These are phyloP conservation scores for Pterula multifida DNA, from an alignment of 1,284 basidiomycete genomes.

Conservation along the genomic window DNA sequence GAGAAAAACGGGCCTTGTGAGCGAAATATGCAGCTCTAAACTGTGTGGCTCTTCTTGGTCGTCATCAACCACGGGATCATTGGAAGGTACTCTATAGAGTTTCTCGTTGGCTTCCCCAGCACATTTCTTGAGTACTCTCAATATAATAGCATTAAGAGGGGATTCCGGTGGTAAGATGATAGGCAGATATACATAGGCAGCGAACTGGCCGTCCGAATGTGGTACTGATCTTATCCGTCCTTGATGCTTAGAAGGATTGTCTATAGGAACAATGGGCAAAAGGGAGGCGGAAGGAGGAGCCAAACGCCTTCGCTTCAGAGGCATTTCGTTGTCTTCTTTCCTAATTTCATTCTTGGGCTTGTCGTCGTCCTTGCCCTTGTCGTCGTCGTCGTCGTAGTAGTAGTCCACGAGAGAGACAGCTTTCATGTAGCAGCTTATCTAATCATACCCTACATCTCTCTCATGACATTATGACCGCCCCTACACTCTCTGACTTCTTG, in stretches of 20 bases:
- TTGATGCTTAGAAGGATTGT: conserved; percentile 64
- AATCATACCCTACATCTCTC: neutral
- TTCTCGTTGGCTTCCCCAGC: conserved; percentile 21
- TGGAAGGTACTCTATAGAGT: conserved; percentile 32
- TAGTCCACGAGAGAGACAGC: neutral
- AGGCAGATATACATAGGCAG: conserved; percentile 63
- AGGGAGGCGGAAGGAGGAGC: conserved; percentile 44
- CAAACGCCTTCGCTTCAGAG: conserved; percentile 17
- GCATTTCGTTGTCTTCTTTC: neutral
- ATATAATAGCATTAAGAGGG: conserved; percentile 33
- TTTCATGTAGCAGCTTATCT: neutral
- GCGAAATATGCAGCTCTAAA: conserved; percentile 54
- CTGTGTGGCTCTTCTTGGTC: conserved; percentile 7
- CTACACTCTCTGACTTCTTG: conserved; percentile 2
- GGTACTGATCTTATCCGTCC: conserved; percentile 63
- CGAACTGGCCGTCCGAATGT: conserved; percentile 73
- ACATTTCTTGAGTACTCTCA: conserved; percentile 25
- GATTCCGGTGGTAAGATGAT: conserved; percentile 31
- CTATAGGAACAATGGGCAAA: conserved; percentile 31
- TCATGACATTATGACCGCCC: conserved; percentile 1
- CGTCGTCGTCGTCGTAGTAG: neutral
- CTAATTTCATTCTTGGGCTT: neutral
- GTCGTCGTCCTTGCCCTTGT: neutral
- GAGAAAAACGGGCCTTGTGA: conserved; percentile 66
- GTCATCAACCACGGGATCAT: conserved; percentile 21